Evolutionary conservation across 1,284 basidiomycete species (phyloP), one percentile per base, ranked within the genome.

Genomic region (Boletus semigastroideus): DNA sequence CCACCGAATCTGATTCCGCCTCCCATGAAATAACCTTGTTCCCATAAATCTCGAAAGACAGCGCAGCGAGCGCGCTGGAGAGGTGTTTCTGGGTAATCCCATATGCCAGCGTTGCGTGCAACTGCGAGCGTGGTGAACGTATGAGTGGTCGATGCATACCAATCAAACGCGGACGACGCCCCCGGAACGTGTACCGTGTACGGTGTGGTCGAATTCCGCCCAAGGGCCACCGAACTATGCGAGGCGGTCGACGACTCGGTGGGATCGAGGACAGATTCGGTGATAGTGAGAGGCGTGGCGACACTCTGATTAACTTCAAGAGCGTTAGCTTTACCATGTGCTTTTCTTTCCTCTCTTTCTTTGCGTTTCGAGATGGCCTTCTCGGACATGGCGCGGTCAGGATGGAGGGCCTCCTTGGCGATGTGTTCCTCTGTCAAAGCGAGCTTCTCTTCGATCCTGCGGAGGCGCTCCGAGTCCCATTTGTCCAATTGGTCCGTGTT

Each of bases 1-100:
- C 94, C 95, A 8, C 97, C 97, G 64, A 99, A 99, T 62, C 89
- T 90, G 63, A 95, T 84, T 0, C 93, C 94, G 0, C 82, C 83
- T 42, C 92, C 92, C 79, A 96, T 82, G 66, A 83, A 96, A 68
- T 87, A 86, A 3, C 90, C 91, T 71, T 87, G 80, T 55, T 84
- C 78, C 84, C 90, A 90, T 16, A 98, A 69, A 55, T 85, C 85
- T 42, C 80, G 79, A 68, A 94, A 97, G 6, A 94, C 86, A 5
- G 78, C 86, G 57, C 87, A 92, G 52, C 83, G 79, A 5, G 92
- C 90, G 2, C 80, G 75, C 64, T 96, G 86, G 34, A 76, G 66
- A 3, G 78, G 67, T 1, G 76, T 86, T 2, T 73, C 65, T 0
- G 94, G 94, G 65, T 87, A 95, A 4, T 74, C 73, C 90, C 91